Conservation (phyloP, 805 yeast species). For the Candida sanyiensis region DNA sequence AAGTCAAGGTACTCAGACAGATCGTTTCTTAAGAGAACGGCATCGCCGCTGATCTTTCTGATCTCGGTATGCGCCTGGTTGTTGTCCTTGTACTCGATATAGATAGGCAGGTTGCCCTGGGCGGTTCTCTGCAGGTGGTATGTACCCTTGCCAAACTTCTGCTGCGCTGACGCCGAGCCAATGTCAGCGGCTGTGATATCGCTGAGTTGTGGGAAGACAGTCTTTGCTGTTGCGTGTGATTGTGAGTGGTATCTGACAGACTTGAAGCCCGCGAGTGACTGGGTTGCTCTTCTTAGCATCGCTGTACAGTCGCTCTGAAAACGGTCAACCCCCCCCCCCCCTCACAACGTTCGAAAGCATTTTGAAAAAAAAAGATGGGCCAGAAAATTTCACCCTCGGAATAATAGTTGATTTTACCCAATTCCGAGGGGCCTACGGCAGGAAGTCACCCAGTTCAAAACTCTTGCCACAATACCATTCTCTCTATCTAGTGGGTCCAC, state of each 20-base stretch:
- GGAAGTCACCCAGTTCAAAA: too few relatives aligned
- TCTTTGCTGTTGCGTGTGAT: constrained; percentile 1
- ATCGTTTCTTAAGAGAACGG: constrained; percentile 60
- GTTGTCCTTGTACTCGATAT: constrained; percentile 59
- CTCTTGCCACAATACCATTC: too few relatives aligned
- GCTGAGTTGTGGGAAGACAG: constrained; percentile 25
- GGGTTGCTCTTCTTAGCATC: constrained; percentile 9
- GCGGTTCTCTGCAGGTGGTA: constrained; percentile 43
- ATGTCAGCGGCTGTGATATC: constrained; percentile 29
- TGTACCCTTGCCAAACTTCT: constrained; percentile 25
- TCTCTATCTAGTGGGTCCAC: constrained; percentile 83
- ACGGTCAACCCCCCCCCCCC: too few relatives aligned
- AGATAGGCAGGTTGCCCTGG: constrained; percentile 76
- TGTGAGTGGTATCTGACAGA: constrained; percentile 15
- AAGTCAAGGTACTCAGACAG: constrained; percentile 45
- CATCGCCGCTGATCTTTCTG: constrained; percentile 65
- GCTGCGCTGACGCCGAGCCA: constrained; percentile 18
- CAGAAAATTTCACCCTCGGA: too few relatives aligned
- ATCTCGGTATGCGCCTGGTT: constrained; percentile 66
- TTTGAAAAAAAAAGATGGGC: background rate
- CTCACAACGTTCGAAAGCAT: too few relatives aligned
- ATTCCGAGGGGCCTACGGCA: constrained; percentile 2
- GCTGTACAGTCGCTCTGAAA: too few relatives aligned
- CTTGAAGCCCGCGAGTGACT: background rate
- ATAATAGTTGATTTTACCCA: too few relatives aligned